Base-by-base conservation (phyloP, 148 eudicot species). In the Beta vulgaris region DNA sequence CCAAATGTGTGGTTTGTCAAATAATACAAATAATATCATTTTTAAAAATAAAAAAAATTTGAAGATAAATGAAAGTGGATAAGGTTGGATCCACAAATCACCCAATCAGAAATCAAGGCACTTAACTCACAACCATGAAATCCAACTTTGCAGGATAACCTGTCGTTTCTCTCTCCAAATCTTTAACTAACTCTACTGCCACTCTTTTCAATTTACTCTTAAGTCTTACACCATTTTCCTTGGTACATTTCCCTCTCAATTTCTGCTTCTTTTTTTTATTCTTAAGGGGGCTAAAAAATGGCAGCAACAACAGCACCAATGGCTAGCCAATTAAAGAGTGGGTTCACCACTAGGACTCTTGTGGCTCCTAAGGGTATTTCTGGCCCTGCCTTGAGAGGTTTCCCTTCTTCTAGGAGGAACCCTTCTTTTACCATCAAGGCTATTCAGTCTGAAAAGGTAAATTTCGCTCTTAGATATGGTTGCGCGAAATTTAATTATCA, bases 261-360 rank as follows among this genome's bases (percentile, higher is more conserved):
- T n/a, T n/a, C n/a, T 42, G 11, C 34, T 28, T 59, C 46, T 46
- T 23, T 49, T 48, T n/a, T 49, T 60, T 16, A 36, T 59, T 60
- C 29, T 13, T 26, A 40, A 29, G 42, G 40, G 73, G 61, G 46
- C 62, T 55, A 25, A 68, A 37, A 75, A 68, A 72, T 79, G 84
- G 84, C 81, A 40, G 62, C 86, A 57, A 73, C 79, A 42, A 51
- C 81, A 32, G 63, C 86, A 54, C 86, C 86, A 57, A 84, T 84
- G 84, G 86, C 82, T 6, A 84, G 84, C 73, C 86, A 84, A 77
- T 57, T 80, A 59, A 80, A 80, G 79, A 80, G 84, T 74, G 77
- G 76, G 34, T 73, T 79, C 54, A 64, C 74, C 18, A 19, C 60
- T 31, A 74, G 77, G 55, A 51, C 79, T 36, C 75, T 84, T 44